These are phyloP conservation scores for Hypholoma sublateritium DNA, from an alignment of 768 basidiomycete species.

Conservation along the genomic window DNA sequence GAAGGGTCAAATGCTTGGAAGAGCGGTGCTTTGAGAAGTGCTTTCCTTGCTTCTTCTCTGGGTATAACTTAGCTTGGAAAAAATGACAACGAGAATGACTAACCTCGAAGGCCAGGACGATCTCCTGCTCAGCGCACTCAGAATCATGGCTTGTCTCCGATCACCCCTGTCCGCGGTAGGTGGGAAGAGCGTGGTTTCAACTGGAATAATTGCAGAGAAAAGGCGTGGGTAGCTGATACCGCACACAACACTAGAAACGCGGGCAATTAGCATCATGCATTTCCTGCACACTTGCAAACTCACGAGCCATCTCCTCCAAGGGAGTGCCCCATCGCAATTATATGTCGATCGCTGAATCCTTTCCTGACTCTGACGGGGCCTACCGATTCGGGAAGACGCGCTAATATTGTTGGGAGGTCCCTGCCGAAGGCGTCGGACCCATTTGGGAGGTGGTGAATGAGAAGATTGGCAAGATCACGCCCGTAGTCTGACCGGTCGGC, in stretches of 20 bases:
- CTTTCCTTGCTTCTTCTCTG: slow-evolving; percentile 23
- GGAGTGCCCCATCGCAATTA: slow-evolving; percentile 24
- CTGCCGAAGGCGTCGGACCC: slow-evolving; percentile 12
- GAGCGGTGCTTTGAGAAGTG: slow-evolving; percentile 18
- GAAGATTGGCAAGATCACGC: slow-evolving; percentile 26
- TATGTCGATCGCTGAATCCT: slow-evolving; percentile 17
- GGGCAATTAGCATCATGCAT: neutral
- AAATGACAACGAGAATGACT: neutral
- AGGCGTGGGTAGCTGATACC: slow-evolving; percentile 21
- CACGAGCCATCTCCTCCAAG: slow-evolving; percentile 26
- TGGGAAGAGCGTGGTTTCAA: slow-evolving; percentile 22
- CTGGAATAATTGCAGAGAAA: slow-evolving; percentile 18
- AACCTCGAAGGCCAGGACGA: slow-evolving; percentile 26
- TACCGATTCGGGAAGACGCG: slow-evolving; percentile 8
- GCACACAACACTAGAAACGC: slow-evolving; percentile 13
- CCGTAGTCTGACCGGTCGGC: slow-evolving; percentile 27
- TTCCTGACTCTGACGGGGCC: slow-evolving; percentile 7
- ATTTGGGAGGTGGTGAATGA: slow-evolving; percentile 22
- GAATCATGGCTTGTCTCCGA: slow-evolving; percentile 4
- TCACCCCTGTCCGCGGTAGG: slow-evolving; percentile 3
- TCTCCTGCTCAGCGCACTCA: slow-evolving; percentile 17
- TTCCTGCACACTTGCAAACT: neutral
- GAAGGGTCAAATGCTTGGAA: slow-evolving; percentile 22
- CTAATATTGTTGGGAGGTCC: slow-evolving; percentile 12
- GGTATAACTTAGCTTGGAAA: neutral